A percentile compares a stretch with the other conserved stretches of the same genome.
These are phyloP conservation scores for Kondoa malvinella DNA, from an alignment of 768 basidiomycete genomes.

Conservation along the genomic window DNA sequence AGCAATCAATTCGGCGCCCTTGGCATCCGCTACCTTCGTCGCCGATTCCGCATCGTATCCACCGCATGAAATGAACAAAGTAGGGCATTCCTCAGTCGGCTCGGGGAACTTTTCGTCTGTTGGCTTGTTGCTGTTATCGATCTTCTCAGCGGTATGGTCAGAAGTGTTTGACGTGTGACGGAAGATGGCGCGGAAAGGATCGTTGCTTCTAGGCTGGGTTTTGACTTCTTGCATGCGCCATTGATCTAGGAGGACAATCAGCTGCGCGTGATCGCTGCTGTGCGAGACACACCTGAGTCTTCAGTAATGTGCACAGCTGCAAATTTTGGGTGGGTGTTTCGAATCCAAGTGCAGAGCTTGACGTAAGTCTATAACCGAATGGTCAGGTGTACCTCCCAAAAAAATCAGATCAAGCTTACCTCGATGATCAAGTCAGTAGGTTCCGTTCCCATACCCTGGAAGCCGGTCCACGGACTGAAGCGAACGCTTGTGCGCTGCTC, in stretches of 20 bases:
- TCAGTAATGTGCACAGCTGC: neutral
- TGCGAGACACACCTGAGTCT: neutral
- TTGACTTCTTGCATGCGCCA: neutral
- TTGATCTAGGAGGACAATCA: neutral
- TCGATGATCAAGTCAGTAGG: neutral
- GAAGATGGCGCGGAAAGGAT: neutral
- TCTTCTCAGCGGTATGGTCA: neutral
- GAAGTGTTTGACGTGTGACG: neutral
- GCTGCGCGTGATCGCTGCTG: neutral
- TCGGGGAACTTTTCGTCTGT: neutral
- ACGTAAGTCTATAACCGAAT: neutral
- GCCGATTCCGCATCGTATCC: neutral
- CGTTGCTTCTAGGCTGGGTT: neutral
- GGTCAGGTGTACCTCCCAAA: too few species aligned
- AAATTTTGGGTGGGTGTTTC: neutral
- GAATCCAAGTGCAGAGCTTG: neutral
- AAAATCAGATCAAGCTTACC: too few species aligned
- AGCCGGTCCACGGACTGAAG: slow-evolving; percentile 5
- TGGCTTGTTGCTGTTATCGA: neutral
- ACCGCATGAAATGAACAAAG: neutral
- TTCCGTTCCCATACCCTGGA: slow-evolving; percentile 19
- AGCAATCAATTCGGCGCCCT: neutral
- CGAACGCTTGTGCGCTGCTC: slow-evolving; percentile 36
- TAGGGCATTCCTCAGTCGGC: neutral
- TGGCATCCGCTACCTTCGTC: neutral